phyloP scores from a whole-genome alignment of 1,284 basidiomycete genomes.

The Trichosporon sp. region DNA sequence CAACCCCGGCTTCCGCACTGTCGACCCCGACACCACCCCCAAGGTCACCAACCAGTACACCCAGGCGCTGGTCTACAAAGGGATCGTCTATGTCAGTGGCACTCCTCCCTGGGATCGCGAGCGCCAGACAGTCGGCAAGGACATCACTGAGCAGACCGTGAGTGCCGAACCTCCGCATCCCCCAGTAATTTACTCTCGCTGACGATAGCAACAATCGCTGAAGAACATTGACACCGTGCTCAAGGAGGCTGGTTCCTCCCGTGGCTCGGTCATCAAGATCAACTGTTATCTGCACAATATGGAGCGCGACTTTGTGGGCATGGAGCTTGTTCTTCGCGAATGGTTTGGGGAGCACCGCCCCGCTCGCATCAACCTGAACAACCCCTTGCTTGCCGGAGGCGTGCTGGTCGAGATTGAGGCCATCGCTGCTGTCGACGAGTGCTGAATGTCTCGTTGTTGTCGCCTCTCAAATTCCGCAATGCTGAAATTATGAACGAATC shows the following conservation, averaged over 20 bases:
- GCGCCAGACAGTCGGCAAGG: background rate
- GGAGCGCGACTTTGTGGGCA: background rate
- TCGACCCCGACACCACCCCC: slow-evolving; percentile 2
- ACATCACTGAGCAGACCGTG: background rate
- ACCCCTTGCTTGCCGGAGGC: background rate
- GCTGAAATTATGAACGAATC: no score
- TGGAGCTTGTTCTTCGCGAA: background rate
- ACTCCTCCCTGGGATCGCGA: background rate
- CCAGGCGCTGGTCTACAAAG: background rate
- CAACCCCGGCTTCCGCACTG: background rate
- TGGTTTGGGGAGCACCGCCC: background rate
- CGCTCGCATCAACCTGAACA: background rate
- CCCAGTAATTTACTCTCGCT: no score
- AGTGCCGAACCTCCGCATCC: background rate
- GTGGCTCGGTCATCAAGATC: background rate
- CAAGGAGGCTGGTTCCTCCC: background rate
- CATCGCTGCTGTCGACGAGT: background rate
- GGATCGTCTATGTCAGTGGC: background rate
- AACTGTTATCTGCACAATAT: background rate
- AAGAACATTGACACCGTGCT: slow-evolving; percentile 2
- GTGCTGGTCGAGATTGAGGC: background rate
- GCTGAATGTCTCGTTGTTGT: no score
- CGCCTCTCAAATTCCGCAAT: no score
- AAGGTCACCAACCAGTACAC: slow-evolving; percentile 1
- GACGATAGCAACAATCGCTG: background rate